These are phyloP conservation scores for Leccinum variicolor DNA, from an alignment of 768 basidiomycete species.

Conservation along the genomic window DNA sequence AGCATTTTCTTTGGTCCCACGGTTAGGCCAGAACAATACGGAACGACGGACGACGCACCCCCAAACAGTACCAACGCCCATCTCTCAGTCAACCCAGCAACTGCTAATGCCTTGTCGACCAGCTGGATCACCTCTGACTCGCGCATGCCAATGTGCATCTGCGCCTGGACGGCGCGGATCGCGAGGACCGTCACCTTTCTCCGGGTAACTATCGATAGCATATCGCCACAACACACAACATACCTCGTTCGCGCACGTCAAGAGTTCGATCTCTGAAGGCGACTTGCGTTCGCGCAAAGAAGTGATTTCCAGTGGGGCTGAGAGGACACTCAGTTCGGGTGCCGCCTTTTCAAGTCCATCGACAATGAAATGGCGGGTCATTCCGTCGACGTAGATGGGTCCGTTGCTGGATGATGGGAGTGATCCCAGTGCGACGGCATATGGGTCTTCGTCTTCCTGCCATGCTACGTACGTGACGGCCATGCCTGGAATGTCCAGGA, in stretches of 20 bases:
- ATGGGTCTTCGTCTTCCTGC: slow-evolving; percentile 71
- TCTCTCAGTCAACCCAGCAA: slow-evolving; percentile 55
- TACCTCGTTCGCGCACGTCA: slow-evolving; percentile 82
- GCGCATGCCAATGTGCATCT: slow-evolving; percentile 66
- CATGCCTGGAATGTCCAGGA: slow-evolving; percentile 50
- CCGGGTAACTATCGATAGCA: not conserved
- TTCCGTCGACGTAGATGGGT: slow-evolving; percentile 58
- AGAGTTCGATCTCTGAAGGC: slow-evolving; percentile 58
- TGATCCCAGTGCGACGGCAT: slow-evolving; percentile 41
- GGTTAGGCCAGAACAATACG: not conserved
- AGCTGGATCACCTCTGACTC: slow-evolving; percentile 69
- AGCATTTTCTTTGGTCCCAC: slow-evolving; percentile 60
- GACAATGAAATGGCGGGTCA: slow-evolving; percentile 58
- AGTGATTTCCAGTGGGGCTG: slow-evolving; percentile 53
- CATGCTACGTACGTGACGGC: slow-evolving; percentile 50
- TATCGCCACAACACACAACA: not conserved
- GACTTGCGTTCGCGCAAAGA: slow-evolving; percentile 75
- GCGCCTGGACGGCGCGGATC: slow-evolving; percentile 59
- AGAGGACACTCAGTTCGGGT: slow-evolving; percentile 36
- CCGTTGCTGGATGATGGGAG: slow-evolving; percentile 25
- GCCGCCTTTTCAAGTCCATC: slow-evolving; percentile 56
- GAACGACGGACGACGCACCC: slow-evolving; percentile 40
- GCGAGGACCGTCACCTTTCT: slow-evolving; percentile 72
- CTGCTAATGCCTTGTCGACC: slow-evolving; percentile 50
- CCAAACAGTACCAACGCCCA: slow-evolving; percentile 76